A percentile compares a stretch with the other conserved stretches of the same genome.
Conservation (phyloP, 768 basidiomycete species). For the Panaeolus papilionaceus region DNA sequence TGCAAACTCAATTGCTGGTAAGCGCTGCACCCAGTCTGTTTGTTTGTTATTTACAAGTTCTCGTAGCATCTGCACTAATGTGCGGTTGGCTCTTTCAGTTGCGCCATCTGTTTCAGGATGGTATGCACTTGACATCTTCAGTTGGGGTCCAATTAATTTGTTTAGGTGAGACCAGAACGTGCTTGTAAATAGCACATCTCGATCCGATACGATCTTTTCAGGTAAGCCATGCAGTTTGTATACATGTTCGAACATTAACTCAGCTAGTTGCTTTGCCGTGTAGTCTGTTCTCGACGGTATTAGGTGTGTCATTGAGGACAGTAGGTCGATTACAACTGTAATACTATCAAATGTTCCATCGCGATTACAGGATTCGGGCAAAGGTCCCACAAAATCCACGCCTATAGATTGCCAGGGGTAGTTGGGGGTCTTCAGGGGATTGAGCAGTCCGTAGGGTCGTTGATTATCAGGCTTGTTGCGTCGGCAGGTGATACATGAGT, state of each 20-base stretch:
- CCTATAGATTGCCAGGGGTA: constrained; percentile 34
- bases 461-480: constrained; percentile 32
- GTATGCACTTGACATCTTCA: constrained; percentile 43
- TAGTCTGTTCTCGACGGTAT: constrained; percentile 32
- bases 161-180: constrained; percentile 46
- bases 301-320: constrained; percentile 32
- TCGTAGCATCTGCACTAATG: constrained; percentile 33
- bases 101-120: constrained; percentile 51
- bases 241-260: constrained; percentile 31
- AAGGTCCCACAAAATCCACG: too few relatives aligned
- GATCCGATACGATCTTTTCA: constrained; percentile 43
- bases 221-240: constrained; percentile 49
- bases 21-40: constrained; percentile 30
- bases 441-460: constrained; percentile 32
- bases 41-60: constrained; percentile 31
- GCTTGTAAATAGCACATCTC: constrained; percentile 48
- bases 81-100: constrained; percentile 42
- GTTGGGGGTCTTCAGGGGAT: constrained; percentile 30
- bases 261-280: too few relatives aligned
- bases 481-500: constrained; percentile 32
- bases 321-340: constrained; percentile 35
- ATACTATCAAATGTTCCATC: constrained; percentile 33
- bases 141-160: constrained; percentile 20
- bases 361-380: constrained; percentile 19
- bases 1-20: neutral